A percentile compares a stretch with the other conserved stretches of the same genome.
phyloP scores from a whole-genome alignment of 148 eudicot genomes.

The Rhododendron griersonianum region DNA sequence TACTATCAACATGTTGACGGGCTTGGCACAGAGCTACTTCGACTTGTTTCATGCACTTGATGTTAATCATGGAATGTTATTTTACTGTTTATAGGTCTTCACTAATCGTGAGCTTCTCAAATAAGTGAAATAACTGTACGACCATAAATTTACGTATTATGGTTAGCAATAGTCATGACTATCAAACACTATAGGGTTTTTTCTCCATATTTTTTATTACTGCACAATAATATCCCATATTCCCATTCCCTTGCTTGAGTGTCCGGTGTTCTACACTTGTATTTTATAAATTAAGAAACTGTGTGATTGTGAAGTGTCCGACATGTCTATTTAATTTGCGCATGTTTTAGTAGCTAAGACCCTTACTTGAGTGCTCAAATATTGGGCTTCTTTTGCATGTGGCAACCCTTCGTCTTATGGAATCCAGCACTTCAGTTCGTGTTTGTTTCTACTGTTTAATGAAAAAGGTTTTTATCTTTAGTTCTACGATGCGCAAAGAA shows the following conservation, averaged over 20 bases:
- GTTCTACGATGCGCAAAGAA: background rate
- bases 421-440: background rate
- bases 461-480: background rate
- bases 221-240: background rate
- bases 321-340: background rate
- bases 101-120: background rate
- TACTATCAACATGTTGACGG: background rate
- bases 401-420: background rate
- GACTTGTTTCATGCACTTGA: background rate
- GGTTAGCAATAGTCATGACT: background rate
- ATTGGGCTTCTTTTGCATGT: background rate
- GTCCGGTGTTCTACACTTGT: background rate
- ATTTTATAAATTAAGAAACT: background rate
- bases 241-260: background rate
- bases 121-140: background rate
- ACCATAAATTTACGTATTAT: background rate
- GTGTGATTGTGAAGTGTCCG: background rate
- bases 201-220: background rate
- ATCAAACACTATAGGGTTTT: background rate
- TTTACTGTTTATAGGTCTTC: background rate
- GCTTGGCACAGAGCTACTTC: background rate
- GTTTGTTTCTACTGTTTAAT: background rate
- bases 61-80: background rate
- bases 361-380: background rate
- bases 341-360: background rate